Evolutionary conservation across 2,329 filamentous ascomycete genomes (phyloP), one percentile per base, ranked within the genome.

Genomic region (Pseudogymnoascus sp.): DNA sequence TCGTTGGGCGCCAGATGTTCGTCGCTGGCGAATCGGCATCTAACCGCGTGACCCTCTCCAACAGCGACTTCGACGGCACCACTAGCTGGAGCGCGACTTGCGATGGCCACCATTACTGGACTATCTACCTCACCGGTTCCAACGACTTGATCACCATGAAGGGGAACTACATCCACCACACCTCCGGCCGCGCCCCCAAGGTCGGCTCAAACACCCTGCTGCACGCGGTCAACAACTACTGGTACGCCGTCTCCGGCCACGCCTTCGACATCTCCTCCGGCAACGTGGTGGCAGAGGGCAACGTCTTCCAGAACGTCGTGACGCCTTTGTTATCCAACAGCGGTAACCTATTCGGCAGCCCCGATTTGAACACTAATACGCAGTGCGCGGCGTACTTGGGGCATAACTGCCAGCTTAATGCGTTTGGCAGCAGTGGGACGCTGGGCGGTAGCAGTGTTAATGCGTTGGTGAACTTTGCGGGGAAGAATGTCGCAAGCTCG

Each of bases 221-320:
- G 62, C 84, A 86, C 73, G 81, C 80, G 44, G 81, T 84, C 71
- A 85, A 85, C 80, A 86, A 85, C 78, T 84, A 82, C 78, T 85
- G 78, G 75, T 77, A 82, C 70, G 76, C 79, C 69, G 81, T 79
- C 72, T 71, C 73, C 18, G 80, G 80, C 59, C 84, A 86, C 73
- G 80, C 82, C n/a, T 85, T 86, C 70, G 84, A 84, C 73, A 73
- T 79, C 59, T 76, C 75, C 61, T 59, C 70, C 5, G 77, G 77
- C 44, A 75, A 75, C 67, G 77, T 83, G 47, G 75, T 85, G 21
- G 79, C 79, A 2, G 83, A 85, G 73, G 83, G 83, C 38, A 84
- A 83, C 68, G 73, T 82, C 59, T 85, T 84, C 77, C 78, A 83
- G 72, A 80, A 82, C 67, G 77, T 85, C 59, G 60, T 61, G 40